Evolutionary conservation across 257 asterid genomes (phyloP), one percentile per base, ranked within the genome.

Genomic region (Salvia splendens): DNA sequence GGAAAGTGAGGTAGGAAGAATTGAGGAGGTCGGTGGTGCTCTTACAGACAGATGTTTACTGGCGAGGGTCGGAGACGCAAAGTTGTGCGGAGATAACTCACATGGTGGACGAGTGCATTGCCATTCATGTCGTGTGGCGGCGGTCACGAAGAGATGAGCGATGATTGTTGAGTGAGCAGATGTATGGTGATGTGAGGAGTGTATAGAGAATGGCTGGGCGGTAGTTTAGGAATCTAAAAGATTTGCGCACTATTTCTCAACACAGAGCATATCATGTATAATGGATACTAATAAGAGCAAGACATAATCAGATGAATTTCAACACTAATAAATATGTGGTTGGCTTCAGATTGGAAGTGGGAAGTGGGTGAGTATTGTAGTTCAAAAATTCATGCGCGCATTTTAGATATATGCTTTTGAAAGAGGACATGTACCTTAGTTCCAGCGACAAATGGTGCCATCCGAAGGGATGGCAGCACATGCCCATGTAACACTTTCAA

Each of bases 21-120:
- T 62, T 14, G 6, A 48, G 40, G 41, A 6, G 32, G 32, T 8
- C 20, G 12, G 12, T 17, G 4, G 36, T 4, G 47, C 24, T 36
- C 40, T 15, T 24, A 35, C n/a, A 1, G 28, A 11, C 60, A 1
- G n/a, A 10, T 24, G 15, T 3, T 8, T 20, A 33, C 38, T 33
- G 5, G n/a, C n/a, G n/a, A n/a, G 32, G 62, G 43, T 30, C 4
- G 28, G 17, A 9, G n/a, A n/a, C n/a, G n/a, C 20, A n/a, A 38
- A 5, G 3, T 30, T 5, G 12, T 4, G 64, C 53, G 32, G 15
- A 12, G 12, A 71, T 54, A 53, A 52, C 60, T 20, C 65, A 70
- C 54, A 47, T 50, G 53, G 60, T 24, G 68, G 68, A 60, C 42
- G n/a, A 67, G 32, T 24, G n/a, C 46, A 20, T 16, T 49, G 40